Base-by-base conservation (phyloP, 768 basidiomycete species). In the Phaeotremella skinneri region DNA sequence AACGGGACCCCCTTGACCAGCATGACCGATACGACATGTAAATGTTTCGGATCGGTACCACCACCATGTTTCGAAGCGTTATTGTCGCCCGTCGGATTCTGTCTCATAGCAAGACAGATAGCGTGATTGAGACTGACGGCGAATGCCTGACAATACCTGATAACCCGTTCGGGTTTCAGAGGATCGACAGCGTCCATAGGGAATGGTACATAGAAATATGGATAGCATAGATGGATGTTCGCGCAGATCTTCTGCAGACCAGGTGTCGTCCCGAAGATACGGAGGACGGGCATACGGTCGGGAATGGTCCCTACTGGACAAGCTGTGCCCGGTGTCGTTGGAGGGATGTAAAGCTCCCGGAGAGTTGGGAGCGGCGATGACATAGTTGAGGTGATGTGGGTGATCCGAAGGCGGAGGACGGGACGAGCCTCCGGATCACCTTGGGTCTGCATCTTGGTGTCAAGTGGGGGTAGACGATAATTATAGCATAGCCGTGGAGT, bases 1-100 rank as follows among this genome's bases (percentile, higher is more conserved):
- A 98, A 96, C 70, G 88, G 87, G 17, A 91, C 80, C n/a, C 91
- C 96, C 78, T 98, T 98, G 62, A 92, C 89, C 51, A 93, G 81
- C 48, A 90, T 73, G 39, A 96, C 82, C 23, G 86, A 86, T 14
- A 89, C 87, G 58, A 81, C 77, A 59, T 76, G 78, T 23, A 79
- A 70, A 53, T 69, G 69, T 45, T 67, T 69, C 25, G 73, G 71
- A 61, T 77, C 71, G 48, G 75, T 67, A 31, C 61, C 65, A 20
- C 72, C 90, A 87, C 66, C 70, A 34, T 63, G 64, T 49, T 69
- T 73, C 23, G 49, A 39, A 34, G 62, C 31, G 39, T 83, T 83
- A 17, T 84, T 82, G 45, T 79, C 82, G 4, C 84, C 83, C 7
- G 81, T 70, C 0, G 87, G 87, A 56, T 88, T 84, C 26, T 85